A percentile compares a stretch with the other conserved stretches of the same genome.
phyloP scores from a whole-genome alignment of 140 eudicot species.

The Senecio squalidus region DNA sequence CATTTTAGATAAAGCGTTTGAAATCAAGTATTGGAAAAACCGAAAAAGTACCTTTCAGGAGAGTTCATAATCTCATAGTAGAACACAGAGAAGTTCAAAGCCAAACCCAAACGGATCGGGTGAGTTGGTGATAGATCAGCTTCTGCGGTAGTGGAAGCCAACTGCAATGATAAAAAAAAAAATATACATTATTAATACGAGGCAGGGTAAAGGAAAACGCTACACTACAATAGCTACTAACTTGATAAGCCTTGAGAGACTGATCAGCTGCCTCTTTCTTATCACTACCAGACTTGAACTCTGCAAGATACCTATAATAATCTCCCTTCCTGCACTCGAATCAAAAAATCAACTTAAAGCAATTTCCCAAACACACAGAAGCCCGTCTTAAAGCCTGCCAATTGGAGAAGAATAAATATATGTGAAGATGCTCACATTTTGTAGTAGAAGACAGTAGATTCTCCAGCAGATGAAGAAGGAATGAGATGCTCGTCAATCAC shows the following conservation, averaged over 20 bases:
- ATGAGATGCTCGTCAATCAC: slow-evolving; percentile 65
- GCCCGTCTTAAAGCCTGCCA: neutral
- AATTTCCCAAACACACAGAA: neutral
- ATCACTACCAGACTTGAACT: slow-evolving; percentile 58
- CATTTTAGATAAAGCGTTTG: neutral
- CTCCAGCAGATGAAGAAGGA: slow-evolving; percentile 59
- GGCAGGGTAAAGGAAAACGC: neutral
- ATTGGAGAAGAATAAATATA: neutral
- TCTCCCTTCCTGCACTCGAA: slow-evolving; percentile 64
- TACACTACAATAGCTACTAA: slow-evolving; percentile 1
- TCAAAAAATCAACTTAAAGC: neutral
- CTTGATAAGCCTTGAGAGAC: slow-evolving; percentile 53
- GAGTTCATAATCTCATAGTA: slow-evolving; percentile 64
- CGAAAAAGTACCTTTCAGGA: slow-evolving; percentile 54
- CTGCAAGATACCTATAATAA: slow-evolving; percentile 69
- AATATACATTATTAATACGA: neutral
- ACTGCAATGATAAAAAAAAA: too few relatives aligned
- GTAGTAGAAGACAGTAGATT: slow-evolving; percentile 65
- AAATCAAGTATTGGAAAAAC: too few relatives aligned
- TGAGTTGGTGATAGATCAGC: slow-evolving; percentile 59
- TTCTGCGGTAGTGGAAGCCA: slow-evolving; percentile 59
- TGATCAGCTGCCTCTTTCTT: slow-evolving; percentile 74
- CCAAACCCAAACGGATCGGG: slow-evolving; percentile 66
- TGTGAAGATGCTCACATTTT: slow-evolving; percentile 40
- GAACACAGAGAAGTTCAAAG: slow-evolving; percentile 63